Percentiles rank a stretch among this genome's conserved stretches.
Conservation (phyloP, 192 early-diverging fungal genomes). For the Entomortierella chlamydospora region DNA sequence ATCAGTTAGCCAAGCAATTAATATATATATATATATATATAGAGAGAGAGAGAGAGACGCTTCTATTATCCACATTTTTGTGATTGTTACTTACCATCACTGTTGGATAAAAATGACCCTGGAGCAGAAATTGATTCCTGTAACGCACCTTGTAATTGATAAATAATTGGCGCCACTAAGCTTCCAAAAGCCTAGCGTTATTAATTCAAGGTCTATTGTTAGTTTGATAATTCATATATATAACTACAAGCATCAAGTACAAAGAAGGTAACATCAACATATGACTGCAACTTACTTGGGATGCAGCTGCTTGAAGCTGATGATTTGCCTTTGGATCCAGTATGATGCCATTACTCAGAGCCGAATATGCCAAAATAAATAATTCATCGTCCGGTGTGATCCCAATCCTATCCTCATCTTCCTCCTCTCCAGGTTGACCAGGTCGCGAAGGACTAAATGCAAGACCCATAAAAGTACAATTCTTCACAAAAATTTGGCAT, state of each 20-base stretch:
- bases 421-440: neutral
- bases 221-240: no score
- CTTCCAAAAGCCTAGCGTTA: constrained; percentile 21
- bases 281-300: neutral
- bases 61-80: neutral
- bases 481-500: constrained; percentile 22
- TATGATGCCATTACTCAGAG: constrained; percentile 27
- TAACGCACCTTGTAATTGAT: constrained; percentile 31
- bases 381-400: constrained; percentile 44
- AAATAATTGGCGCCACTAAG: constrained; percentile 24
- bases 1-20: no score
- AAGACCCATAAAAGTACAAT: constrained; percentile 28
- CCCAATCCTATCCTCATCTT: constrained; percentile 16
- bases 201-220: neutral
- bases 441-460: constrained; percentile 6
- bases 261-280: neutral
- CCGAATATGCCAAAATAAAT: constrained; percentile 25
- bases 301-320: constrained; percentile 14
- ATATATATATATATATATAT: no score
- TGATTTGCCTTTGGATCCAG: constrained; percentile 21
- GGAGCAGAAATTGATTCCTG: constrained; percentile 30
- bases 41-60: no score
- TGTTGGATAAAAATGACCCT: constrained; percentile 3
- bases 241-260: neutral
- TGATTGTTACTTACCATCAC: constrained; percentile 8